Conservation (phyloP, 495 filamentous ascomycete species). For the Annulohypoxylon moriforme region DNA sequence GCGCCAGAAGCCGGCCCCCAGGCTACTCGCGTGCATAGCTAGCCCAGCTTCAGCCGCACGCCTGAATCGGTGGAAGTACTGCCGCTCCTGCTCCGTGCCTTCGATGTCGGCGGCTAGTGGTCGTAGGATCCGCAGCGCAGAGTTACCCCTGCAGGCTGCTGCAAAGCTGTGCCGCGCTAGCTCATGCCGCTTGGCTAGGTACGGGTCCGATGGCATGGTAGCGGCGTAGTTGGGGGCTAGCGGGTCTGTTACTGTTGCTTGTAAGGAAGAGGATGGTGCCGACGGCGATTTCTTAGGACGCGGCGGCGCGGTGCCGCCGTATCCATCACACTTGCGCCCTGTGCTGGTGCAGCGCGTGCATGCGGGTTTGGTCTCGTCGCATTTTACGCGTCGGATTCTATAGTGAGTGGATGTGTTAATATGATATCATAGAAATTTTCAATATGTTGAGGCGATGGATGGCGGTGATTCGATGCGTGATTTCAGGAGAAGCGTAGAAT, state of each 20-base stretch:
- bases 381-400: conserved; percentile 52
- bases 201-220: neutral
- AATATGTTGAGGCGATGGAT: neutral
- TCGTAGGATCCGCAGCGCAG: conserved; percentile 50
- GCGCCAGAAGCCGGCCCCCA: conserved; percentile 51
- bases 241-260: neutral
- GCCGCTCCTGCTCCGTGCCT: conserved; percentile 50
- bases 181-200: conserved; percentile 37
- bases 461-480: neutral
- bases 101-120: conserved; percentile 53
- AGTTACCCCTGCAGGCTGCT: conserved; percentile 46
- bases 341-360: conserved; percentile 57
- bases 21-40: conserved; percentile 30
- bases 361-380: conserved; percentile 55
- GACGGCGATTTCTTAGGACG: conserved; percentile 23
- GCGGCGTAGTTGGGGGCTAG: neutral
- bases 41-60: conserved; percentile 36
- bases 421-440: neutral
- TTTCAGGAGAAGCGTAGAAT: neutral
- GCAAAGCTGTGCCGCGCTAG: conserved; percentile 48
- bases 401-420: neutral
- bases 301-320: conserved; percentile 50
- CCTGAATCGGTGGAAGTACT: conserved; percentile 51
- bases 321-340: conserved; percentile 58
- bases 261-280: conserved; percentile 1